Evolutionary conservation across 2,329 filamentous ascomycete species (phyloP).

Genomic region (Chrysosporium queenslandicum): DNA sequence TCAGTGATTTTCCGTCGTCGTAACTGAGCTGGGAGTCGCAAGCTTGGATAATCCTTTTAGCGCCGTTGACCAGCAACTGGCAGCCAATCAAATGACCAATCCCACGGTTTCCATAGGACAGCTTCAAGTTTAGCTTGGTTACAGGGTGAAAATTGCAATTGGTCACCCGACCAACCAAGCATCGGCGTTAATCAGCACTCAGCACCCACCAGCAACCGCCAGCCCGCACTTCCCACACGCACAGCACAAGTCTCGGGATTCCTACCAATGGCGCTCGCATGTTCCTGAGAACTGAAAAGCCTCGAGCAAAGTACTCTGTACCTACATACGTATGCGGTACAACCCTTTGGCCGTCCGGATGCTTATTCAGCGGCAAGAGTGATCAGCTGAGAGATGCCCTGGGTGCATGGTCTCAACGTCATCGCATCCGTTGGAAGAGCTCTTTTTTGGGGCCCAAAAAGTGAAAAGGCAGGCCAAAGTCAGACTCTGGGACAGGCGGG

Average conservation of each 20-base stretch:
- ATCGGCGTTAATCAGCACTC: background rate
- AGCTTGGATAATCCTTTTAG: background rate
- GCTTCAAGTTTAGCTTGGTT: background rate
- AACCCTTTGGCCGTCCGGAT: no score
- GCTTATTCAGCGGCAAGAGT: background rate
- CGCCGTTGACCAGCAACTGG: background rate
- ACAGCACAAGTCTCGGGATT: background rate
- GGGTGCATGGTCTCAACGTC: background rate
- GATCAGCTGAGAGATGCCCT: constrained; percentile 5
- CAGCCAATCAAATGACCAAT: background rate
- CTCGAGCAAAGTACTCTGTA: no score
- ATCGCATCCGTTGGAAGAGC: constrained; percentile 1
- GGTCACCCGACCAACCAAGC: constrained; percentile 30
- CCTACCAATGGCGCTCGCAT: background rate
- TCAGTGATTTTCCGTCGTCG: no score
- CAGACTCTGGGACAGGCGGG: background rate
- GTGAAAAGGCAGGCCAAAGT: background rate
- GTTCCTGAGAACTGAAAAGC: constrained; percentile 1
- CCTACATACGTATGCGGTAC: no score
- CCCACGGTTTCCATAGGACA: background rate
- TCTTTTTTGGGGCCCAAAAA: no score
- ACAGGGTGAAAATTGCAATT: constrained; percentile 27
- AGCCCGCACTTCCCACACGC: background rate
- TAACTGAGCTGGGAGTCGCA: background rate
- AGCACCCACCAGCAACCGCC: background rate